Base-by-base conservation (phyloP, 164 flowering plant genomes). In the Stephania yunnanensis region DNA sequence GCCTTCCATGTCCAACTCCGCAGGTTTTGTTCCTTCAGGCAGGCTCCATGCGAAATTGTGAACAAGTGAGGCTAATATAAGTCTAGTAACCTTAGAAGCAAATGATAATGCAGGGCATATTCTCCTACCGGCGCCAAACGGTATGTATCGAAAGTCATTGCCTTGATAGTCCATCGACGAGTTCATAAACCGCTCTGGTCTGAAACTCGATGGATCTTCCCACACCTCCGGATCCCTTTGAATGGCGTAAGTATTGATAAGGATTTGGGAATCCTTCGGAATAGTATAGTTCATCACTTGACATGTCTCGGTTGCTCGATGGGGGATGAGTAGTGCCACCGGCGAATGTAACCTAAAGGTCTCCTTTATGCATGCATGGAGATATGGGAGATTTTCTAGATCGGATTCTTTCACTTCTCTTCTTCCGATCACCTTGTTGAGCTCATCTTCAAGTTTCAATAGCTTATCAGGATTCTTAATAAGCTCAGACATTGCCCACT, bases 301-400 rank as follows among this genome's bases (percentile, higher is more conserved):
- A 29, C 68, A 72, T 58, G 45, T 61, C 30, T 72, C 68, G 6
- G 45, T 52, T 36, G 74, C 74, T 7, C 68, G 22, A 61, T 58
- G 74, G 36, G 68, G 74, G 11, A 53, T 12, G 3, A 72, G 20
- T 0, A 61, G 20, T 58, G 74, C 10, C n/a, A 58, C 67, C 13
- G 74, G 74, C 30, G 68, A 48, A 12, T 72, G 74, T 44, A 72
- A 36, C 20, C 74, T 58, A 6, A 58, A 42, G 42, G 68, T 72
- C 68, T 72, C 74, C 50, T 72, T 72, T 30, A 72, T 30, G 30
- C 74, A 72, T 6, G 74, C 74, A 72, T 72, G 44, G 48, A 72
- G 42, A 48, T 72, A 72, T 2, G 20, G 66, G 46, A 72, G 68
- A 12, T 66, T 17, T 9, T 48, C 30, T 15, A 72, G 50, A 36